These are phyloP conservation scores for Trichoderma guizhouense DNA, from an alignment of 2,329 filamentous ascomycete genomes.

Conservation along the genomic window DNA sequence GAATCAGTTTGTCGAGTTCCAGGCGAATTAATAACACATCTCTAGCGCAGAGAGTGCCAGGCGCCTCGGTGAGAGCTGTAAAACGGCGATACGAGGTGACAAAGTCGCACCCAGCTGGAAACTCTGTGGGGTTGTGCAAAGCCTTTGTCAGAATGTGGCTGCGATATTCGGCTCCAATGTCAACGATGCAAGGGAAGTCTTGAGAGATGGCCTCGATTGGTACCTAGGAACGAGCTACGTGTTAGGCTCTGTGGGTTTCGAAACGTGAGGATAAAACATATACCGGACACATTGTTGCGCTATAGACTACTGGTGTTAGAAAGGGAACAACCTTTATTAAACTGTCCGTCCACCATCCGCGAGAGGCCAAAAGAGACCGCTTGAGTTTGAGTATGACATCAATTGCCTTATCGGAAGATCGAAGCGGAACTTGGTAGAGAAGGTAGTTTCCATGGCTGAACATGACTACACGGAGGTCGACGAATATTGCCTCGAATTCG, in stretches of 20 bases:
- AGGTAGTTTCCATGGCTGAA: not conserved
- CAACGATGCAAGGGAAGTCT: not conserved
- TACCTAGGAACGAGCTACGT: not conserved
- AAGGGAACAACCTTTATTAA: not conserved
- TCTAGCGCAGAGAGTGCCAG: not conserved
- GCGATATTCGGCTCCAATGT: not conserved
- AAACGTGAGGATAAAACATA: not conserved
- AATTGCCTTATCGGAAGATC: not conserved
- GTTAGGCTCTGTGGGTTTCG: not conserved
- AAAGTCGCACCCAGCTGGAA: not conserved
- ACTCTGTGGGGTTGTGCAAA: not conserved
- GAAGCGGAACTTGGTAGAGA: not conserved
- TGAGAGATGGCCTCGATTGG: not conserved
- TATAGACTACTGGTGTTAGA: not conserved
- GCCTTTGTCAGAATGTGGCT: not conserved
- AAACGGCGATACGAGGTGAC: not conserved
- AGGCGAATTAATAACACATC: not conserved
- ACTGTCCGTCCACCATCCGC: not conserved
- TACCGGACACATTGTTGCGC: not conserved
- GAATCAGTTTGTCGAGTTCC: not conserved
- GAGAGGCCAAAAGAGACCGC: not conserved
- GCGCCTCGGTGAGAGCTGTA: not conserved
- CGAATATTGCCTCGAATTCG: not conserved
- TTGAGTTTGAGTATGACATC: not conserved
- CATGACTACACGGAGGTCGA: not conserved